Base-by-base conservation (phyloP, 495 filamentous ascomycete species). In the Haplographium delicatum region DNA sequence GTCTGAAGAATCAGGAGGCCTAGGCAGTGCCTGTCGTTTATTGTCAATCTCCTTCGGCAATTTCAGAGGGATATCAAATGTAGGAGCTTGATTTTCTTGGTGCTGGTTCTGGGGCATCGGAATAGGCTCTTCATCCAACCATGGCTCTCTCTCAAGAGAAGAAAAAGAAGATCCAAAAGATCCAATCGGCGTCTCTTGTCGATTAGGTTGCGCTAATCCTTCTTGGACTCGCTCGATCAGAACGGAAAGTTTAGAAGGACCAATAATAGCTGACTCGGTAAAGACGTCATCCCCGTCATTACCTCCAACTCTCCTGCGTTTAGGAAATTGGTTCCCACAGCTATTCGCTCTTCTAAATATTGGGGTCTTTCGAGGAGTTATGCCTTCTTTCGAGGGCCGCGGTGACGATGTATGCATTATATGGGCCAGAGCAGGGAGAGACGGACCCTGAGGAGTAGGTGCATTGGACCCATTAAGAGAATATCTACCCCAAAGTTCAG, bases 401-500 rank as follows among this genome's bases (percentile, higher is more conserved):
- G 86, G 85, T 0, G 86, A 89, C 8, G 84, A 88, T 8, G 83
- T 83, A 3, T 71, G 65, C 65, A 88, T 77, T 20, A 88, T 66
- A 48, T 83, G 75, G 22, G 78, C 72, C n/a, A 85, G 70, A 8
- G 64, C 66, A 51, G 68, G 80, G 59, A 71, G 79, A 28, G 63
- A 58, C 23, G 38, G 49, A 16, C 50, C 60, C 33, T 61, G 51
- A 19, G 66, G 71, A 24, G 62, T 63, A 2, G 68, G 65, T 18
- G 59, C 68, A 35, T 58, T 50, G 0, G 57, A 55, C 3, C 60
- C 28, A 57, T 54, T 52, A 19, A 69, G 46, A 26, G 74, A 78
- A 61, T 88, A 94, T 16, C 85, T 82, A 56, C 83, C 88, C 90
- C 89, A 95, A n/a, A 96, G 67, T 44, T 95, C 90, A 26, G 81